Evolutionary conservation across 1,139 yeast genomes (phyloP), one percentile per base, ranked within the genome.

Genomic region (Diutina sp.): DNA sequence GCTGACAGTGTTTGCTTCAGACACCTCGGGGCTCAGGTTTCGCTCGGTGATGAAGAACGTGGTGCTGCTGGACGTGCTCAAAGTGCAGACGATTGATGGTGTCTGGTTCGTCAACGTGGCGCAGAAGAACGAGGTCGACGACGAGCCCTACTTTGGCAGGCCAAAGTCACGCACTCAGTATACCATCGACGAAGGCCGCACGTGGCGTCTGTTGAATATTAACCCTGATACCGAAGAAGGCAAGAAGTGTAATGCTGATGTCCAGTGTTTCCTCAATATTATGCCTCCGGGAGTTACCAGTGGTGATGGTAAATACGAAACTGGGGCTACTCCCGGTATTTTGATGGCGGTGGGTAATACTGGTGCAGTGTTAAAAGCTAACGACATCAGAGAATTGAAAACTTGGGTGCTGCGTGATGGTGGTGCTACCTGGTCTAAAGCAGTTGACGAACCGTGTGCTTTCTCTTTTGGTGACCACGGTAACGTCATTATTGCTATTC

Each of bases 381-480:
- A 65, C 12, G 57, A 64, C 0, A 16, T 21, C 45, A 65, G 72
- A 4, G 61, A 50, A 8, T 12, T 73, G 64, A 68, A 72, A 21
- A 83, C 90, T 1, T 89, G 76, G 67, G 65, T 87, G 5, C 87
- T 96, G 0, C 77, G 88, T 60, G 90, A 90, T 69, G 93, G 90
- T 46, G 97, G 97, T 28, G 68, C 77, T 7, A 71, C 84, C 0
- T 90, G 97, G 97, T 69, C 68, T 48, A 66, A 73, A 58, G 79
- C 83, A 0, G 64, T 83, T 30, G 80, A 82, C 48, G 78, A 74
- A 48, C 83, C 90, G 1, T 74, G 82, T 53, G 64, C 76, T 5
- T 84, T 80, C 61, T 75, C 85, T 0, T 85, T 84, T 70, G 96
- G 95, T 57, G 96, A 90, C 67, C 80, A 81, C 58, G 97, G 96